Base-by-base conservation (phyloP, 306 rosid genomes). In the Crotalaria pallida region DNA sequence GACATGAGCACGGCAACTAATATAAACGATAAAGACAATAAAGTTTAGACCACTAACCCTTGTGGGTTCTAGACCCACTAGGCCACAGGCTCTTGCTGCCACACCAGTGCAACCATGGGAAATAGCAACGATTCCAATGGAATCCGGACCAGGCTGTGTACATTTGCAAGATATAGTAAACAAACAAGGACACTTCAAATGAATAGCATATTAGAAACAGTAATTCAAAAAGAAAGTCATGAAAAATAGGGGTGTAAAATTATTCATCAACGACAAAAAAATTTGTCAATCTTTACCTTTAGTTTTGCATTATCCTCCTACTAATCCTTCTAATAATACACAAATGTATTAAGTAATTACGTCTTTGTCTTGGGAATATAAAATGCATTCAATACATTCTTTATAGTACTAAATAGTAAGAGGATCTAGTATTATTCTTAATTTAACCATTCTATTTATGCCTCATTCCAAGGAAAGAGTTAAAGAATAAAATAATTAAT, bases 81-180 rank as follows among this genome's bases (percentile, higher is more conserved):
- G 87, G 85, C 99, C 99, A 43, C 99, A 95, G 73, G 99, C 99
- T 60, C 99, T 91, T 83, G 99, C 97, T 84, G 99, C 99, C 88
- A 95, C 99, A 69, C 99, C 99, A 86, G 96, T 64, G 89, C 97
- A 91, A 91, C 99, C 99, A 88, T 95, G 99, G 83, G 96, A 95
- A 84, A 95, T 95, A 87, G 99, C 97, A 79, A 91, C 97, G 91
- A 95, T 95, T 95, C 99, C 99, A 89, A 95, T 95, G 91, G 99
- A 95, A 95, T 95, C 99, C 99, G 99, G 99, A 95, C 99, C 99
- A 95, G 99, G 99, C 99, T 95, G 76, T 17, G 11, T 67, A 77
- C 49, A 73, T 43, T 53, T 79, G 41, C 51, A 59, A 72, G 44
- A 71, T 15, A 29, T 13, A 55, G 52, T n/a, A 45, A 38, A 12